A percentile compares a stretch with the other conserved stretches of the same genome.
Conservation (phyloP, 306 rosid species). For the Elaeagnus macrophylla region DNA sequence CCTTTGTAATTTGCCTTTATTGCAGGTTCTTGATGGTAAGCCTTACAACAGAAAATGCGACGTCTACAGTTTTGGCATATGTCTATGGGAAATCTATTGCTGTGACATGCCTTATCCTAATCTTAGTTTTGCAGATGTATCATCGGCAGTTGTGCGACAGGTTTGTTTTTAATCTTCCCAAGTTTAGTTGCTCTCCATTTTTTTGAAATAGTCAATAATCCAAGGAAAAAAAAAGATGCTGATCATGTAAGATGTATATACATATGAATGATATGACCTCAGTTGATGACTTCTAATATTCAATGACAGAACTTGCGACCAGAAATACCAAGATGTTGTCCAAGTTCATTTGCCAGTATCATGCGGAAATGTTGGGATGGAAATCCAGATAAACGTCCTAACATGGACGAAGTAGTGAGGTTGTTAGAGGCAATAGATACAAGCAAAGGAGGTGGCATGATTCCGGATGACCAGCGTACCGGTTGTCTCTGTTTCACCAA, state of each 20-base stretch:
- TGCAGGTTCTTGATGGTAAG: constrained; percentile 79
- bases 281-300: too few species aligned
- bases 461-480: constrained; percentile 49
- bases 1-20: constrained; percentile 2
- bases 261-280: neutral
- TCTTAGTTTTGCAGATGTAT: constrained; percentile 63
- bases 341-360: constrained; percentile 38
- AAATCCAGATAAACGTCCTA: constrained; percentile 66
- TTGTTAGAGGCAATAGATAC: constrained; percentile 72
- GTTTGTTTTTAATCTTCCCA: constrained; percentile 22
- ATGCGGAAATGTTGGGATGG: constrained; percentile 82
- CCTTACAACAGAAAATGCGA: constrained; percentile 91
- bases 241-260: too few species aligned
- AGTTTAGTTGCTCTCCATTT: neutral
- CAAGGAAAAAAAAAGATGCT: neutral
- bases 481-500: constrained; percentile 58
- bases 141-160: constrained; percentile 72
- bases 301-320: constrained; percentile 63
- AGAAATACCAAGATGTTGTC: constrained; percentile 75
- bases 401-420: constrained; percentile 69
- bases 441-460: constrained; percentile 90
- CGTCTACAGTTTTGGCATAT: constrained; percentile 81
- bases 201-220: neutral
- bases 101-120: constrained; percentile 84
- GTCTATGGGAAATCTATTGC: constrained; percentile 90